Evolutionary conservation across 148 eudicot genomes (phyloP).

Genomic region (Diospyros lotus): DNA sequence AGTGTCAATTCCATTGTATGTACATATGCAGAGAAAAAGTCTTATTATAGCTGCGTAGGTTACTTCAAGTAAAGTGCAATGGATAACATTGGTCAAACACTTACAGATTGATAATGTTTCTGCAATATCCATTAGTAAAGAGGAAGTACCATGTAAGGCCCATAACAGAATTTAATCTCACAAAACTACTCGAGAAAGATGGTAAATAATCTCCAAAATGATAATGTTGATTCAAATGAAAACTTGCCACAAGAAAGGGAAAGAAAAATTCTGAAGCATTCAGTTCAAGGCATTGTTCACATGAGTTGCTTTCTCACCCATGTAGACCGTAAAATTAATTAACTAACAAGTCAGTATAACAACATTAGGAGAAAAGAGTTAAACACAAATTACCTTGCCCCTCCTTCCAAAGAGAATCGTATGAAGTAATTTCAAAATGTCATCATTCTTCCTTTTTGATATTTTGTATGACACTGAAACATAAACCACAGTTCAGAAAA

Average conservation of each 20-base stretch:
- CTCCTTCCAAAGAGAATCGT: conserved; percentile 72
- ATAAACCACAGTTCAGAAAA: conserved; percentile 9
- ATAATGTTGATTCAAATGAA: too few relatives aligned
- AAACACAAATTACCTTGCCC: conserved; percentile 63
- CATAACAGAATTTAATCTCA: not conserved
- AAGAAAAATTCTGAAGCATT: too few relatives aligned
- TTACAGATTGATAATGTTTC: not conserved
- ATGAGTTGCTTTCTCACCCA: not conserved
- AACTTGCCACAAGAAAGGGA: too few relatives aligned
- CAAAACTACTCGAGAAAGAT: not conserved
- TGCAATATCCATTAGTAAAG: not conserved
- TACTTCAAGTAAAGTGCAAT: not conserved
- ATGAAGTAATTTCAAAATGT: conserved; percentile 69
- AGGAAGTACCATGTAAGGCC: not conserved
- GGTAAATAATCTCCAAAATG: too few relatives aligned
- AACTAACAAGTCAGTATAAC: not conserved
- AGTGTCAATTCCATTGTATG: too few relatives aligned
- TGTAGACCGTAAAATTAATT: not conserved
- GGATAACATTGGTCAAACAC: not conserved
- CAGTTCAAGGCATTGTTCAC: not conserved
- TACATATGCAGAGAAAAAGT: too few relatives aligned
- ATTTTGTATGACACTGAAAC: conserved; percentile 80
- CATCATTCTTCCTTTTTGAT: conserved; percentile 74
- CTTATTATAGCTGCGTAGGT: not conserved
- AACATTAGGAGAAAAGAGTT: not conserved